Conservation (phyloP, 805 yeast species). For the Martiniozyma abietophila region DNA sequence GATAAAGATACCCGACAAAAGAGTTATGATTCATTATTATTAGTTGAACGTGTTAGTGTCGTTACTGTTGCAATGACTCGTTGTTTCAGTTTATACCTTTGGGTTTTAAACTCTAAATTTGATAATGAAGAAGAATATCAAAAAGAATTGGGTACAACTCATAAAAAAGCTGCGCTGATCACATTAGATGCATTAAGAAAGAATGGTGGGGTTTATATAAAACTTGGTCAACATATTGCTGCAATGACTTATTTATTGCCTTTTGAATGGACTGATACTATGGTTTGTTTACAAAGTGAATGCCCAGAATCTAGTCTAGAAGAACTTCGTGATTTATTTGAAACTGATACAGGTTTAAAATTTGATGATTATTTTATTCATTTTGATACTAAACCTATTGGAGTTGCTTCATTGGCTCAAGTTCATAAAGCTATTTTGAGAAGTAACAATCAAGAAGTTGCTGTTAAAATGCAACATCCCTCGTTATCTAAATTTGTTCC, state of each 20-base stretch:
- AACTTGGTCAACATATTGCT: constrained; percentile 87
- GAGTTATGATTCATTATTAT: constrained; percentile 27
- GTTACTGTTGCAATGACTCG: constrained; percentile 60
- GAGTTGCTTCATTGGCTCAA: constrained; percentile 94
- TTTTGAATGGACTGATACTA: constrained; percentile 88
- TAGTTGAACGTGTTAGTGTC: constrained; percentile 45
- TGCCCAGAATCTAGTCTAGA: constrained; percentile 76
- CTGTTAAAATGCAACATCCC: constrained; percentile 94
- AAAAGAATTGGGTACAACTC: constrained; percentile 55
- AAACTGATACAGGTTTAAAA: constrained; percentile 50
- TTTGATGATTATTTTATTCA: constrained; percentile 57
- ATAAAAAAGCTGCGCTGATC: constrained; percentile 64
- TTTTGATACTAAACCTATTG: constrained; percentile 71
- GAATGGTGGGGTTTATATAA: constrained; percentile 91
- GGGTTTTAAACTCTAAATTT: constrained; percentile 33
- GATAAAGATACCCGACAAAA: constrained; percentile 30
- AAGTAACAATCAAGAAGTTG: constrained; percentile 55
- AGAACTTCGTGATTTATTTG: constrained; percentile 60
- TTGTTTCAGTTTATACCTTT: constrained; percentile 66
- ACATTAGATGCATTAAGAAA: constrained; percentile 70
- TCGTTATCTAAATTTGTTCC: constrained; percentile 82
- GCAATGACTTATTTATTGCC: constrained; percentile 92
- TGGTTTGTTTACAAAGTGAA: constrained; percentile 84
- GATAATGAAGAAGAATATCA: constrained; percentile 40
- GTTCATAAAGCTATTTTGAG: constrained; percentile 72